Evolutionary conservation across 305 asterid genomes (phyloP).

Genomic region (Stenogyne calaminthoides): DNA sequence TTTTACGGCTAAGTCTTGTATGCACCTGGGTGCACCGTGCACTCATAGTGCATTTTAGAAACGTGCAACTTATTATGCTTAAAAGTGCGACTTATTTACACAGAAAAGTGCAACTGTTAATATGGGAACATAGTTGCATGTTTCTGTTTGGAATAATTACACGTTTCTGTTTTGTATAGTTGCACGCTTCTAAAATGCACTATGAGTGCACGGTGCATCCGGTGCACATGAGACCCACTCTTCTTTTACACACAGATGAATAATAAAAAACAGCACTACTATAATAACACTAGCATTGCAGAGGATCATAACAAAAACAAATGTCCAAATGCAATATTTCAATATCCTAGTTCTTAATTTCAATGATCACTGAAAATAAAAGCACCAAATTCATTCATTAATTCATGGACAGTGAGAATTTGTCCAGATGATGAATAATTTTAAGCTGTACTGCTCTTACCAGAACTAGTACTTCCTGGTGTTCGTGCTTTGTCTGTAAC

Average conservation of each 20-base stretch:
- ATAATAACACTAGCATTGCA: slow-evolving; percentile 42
- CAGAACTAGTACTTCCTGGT: slow-evolving; percentile 7
- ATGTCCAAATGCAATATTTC: slow-evolving; percentile 64
- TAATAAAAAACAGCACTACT: slow-evolving; percentile 22
- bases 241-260: slow-evolving; percentile 28
- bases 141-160: too few relatives aligned
- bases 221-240: too few relatives aligned
- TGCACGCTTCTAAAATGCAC: too few relatives aligned
- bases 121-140: too few relatives aligned
- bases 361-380: neutral
- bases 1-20: too few relatives aligned
- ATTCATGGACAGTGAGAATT: slow-evolving; percentile 36
- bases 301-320: slow-evolving; percentile 55
- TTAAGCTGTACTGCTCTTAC: slow-evolving; percentile 32
- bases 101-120: too few relatives aligned
- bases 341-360: neutral
- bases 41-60: too few relatives aligned
- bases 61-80: too few relatives aligned
- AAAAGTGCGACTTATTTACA: too few relatives aligned
- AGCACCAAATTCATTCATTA: slow-evolving; percentile 28
- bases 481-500: slow-evolving; percentile 29
- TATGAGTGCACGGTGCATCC: too few relatives aligned
- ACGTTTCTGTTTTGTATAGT: too few relatives aligned
- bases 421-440: slow-evolving; percentile 37
- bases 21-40: too few relatives aligned